Percentiles rank a stretch among this genome's conserved stretches.
Evolutionary conservation across 352 stramenopile species (phyloP).

Genomic region (Phytopythium aichiense): DNA sequence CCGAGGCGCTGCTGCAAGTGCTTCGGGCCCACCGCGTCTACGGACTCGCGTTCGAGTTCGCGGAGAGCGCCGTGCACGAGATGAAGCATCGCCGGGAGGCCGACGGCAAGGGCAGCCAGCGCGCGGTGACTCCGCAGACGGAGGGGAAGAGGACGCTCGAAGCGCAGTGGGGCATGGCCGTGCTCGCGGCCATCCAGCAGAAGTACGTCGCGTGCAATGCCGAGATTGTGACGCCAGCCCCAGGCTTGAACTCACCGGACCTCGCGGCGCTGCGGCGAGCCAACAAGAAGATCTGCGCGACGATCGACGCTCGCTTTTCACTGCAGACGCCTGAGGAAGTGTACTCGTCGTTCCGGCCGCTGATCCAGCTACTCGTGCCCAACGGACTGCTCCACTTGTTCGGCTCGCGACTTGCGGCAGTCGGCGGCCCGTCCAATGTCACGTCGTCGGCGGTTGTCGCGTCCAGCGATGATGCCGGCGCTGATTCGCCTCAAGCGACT

Average conservation of each 20-base stretch:
- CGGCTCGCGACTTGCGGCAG: background rate
- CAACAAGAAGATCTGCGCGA: conserved; percentile 22
- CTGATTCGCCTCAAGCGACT: background rate
- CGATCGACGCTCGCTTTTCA: conserved; percentile 24
- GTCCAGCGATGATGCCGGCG: background rate
- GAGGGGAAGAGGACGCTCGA: conserved; percentile 20
- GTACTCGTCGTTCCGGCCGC: conserved; percentile 29
- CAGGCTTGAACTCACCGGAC: conserved; percentile 1
- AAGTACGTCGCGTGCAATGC: conserved; percentile 14
- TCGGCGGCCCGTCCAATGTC: background rate
- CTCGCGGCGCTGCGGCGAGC: background rate
- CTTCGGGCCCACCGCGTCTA: conserved; percentile 38
- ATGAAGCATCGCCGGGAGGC: conserved; percentile 10
- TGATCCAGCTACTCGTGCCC: conserved; percentile 51
- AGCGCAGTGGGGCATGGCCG: conserved; percentile 31
- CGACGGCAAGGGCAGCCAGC: conserved; percentile 10
- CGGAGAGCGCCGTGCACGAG: conserved; percentile 12
- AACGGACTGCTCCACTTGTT: conserved; percentile 37
- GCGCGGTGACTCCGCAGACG: background rate
- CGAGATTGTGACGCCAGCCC: conserved; percentile 1
- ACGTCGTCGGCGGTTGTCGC: background rate
- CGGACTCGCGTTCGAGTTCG: conserved; percentile 38
- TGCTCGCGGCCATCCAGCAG: conserved; percentile 28
- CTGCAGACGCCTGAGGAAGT: conserved; percentile 26
- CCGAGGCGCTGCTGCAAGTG: conserved; percentile 35